Percentiles rank a stretch among this genome's conserved stretches.
phyloP scores from a whole-genome alignment of 179 eudicot species.

The Spergularia azorica region DNA sequence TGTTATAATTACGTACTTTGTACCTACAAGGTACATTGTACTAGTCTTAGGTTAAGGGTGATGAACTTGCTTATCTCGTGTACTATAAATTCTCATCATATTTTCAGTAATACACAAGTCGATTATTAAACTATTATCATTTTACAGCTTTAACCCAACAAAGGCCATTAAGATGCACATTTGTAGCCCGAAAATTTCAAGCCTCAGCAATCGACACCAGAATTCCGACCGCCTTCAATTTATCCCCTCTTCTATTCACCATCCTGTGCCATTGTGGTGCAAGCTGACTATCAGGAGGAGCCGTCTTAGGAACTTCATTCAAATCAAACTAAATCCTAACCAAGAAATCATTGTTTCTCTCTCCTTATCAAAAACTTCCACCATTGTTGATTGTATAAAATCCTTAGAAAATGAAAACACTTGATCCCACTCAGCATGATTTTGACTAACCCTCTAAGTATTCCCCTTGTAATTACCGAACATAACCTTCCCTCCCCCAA shows the following conservation, averaged over 20 bases:
- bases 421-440: constrained; percentile 44
- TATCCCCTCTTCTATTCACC: constrained; percentile 48
- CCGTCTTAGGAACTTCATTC: constrained; percentile 44
- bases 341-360: constrained; percentile 42
- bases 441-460: constrained; percentile 39
- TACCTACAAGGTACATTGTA: no score
- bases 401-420: constrained; percentile 51
- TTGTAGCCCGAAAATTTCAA: constrained; percentile 47
- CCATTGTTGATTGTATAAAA: constrained; percentile 46
- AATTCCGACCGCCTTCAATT: constrained; percentile 37
- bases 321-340: constrained; percentile 50
- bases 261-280: constrained; percentile 50
- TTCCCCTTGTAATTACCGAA: constrained; percentile 45
- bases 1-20: no score
- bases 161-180: constrained; percentile 44
- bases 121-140: no score
- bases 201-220: constrained; percentile 44
- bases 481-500: constrained; percentile 39
- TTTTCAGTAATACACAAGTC: no score
- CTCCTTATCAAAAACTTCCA: constrained; percentile 44
- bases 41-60: no score
- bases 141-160: constrained; percentile 20
- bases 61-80: no score
- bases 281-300: constrained; percentile 46
- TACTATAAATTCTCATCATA: no score